Conservation (phyloP, 371 early-diverging fungal species). For the Mortierella sp. region DNA sequence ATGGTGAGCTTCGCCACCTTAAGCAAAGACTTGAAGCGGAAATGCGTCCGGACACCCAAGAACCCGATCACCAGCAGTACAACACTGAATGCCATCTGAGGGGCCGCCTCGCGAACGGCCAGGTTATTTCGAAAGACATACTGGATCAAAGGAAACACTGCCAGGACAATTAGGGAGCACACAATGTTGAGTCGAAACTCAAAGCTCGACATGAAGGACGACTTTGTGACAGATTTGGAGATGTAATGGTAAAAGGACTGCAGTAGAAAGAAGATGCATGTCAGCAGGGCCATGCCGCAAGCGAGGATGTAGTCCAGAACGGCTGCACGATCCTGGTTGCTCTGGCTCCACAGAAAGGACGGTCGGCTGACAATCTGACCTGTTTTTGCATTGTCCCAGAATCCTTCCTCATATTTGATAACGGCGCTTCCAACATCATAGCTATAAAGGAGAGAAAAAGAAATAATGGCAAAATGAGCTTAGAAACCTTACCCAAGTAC, state of each 20-base stretch:
- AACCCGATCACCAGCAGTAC: constrained; percentile 9
- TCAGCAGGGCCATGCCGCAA: constrained; percentile 18
- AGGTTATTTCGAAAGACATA: constrained; percentile 24
- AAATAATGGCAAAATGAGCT: not conserved
- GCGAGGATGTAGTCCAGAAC: constrained; percentile 29
- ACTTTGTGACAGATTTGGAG: constrained; percentile 31
- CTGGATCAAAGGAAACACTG: constrained; percentile 21
- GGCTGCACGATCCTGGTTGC: constrained; percentile 4
- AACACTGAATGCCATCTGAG: constrained; percentile 25
- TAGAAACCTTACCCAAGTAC: no score
- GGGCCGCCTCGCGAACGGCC: constrained; percentile 15
- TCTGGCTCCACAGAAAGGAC: not conserved
- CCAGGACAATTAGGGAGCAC: constrained; percentile 8
- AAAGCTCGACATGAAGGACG: constrained; percentile 34
- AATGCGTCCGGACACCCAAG: constrained; percentile 26
- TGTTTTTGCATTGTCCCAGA: constrained; percentile 1
- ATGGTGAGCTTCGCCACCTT: constrained; percentile 22
- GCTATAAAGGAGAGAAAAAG: not conserved
- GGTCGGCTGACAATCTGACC: constrained; percentile 9
- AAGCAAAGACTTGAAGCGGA: constrained; percentile 23
- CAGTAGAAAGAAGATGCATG: constrained; percentile 24
- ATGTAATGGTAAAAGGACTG: constrained; percentile 32
- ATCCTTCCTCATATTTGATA: constrained; percentile 32
- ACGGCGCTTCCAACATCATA: constrained; percentile 19
- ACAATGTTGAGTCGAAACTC: constrained; percentile 33